phyloP scores from a whole-genome alignment of 164 flowering plant species.

The Aristolochia fimbriata region DNA sequence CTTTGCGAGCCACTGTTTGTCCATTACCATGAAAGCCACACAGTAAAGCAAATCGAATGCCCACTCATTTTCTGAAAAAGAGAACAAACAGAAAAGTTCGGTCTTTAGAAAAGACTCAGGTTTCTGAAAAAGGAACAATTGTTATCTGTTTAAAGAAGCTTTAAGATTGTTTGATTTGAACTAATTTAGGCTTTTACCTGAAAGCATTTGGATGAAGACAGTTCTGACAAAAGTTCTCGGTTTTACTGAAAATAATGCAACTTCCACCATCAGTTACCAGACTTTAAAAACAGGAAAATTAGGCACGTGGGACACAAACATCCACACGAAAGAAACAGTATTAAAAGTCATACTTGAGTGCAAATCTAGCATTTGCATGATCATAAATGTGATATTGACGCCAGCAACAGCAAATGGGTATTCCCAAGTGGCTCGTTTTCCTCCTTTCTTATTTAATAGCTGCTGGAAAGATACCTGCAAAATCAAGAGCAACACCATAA shows the following conservation, averaged over 20 bases:
- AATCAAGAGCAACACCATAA: neutral
- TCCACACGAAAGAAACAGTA: neutral
- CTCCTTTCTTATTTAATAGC: constrained; percentile 64
- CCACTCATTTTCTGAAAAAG: constrained; percentile 66
- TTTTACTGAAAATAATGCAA: constrained; percentile 42
- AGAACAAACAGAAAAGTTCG: neutral
- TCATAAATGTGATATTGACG: constrained; percentile 88
- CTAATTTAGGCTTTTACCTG: constrained; percentile 36
- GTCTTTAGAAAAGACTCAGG: neutral
- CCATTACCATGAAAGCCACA: constrained; percentile 81
- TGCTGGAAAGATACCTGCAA: constrained; percentile 65
- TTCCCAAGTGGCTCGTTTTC: constrained; percentile 78
- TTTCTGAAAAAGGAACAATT: neutral
- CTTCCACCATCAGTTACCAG: constrained; percentile 1
- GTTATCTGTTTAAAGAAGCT: no score
- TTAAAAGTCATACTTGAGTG: constrained; percentile 34
- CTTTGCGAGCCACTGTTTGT: constrained; percentile 76
- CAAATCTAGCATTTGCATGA: constrained; percentile 88
- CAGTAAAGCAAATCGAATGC: constrained; percentile 88
- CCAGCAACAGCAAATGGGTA: constrained; percentile 96
- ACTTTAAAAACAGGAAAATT: no score
- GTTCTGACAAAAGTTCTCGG: constrained; percentile 55
- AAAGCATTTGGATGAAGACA: constrained; percentile 65
- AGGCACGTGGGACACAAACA: no score
- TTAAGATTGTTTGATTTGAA: neutral